Evolutionary conservation across 176 grass and related monocot genomes (phyloP).

Genomic region (Oryza brachyantha): DNA sequence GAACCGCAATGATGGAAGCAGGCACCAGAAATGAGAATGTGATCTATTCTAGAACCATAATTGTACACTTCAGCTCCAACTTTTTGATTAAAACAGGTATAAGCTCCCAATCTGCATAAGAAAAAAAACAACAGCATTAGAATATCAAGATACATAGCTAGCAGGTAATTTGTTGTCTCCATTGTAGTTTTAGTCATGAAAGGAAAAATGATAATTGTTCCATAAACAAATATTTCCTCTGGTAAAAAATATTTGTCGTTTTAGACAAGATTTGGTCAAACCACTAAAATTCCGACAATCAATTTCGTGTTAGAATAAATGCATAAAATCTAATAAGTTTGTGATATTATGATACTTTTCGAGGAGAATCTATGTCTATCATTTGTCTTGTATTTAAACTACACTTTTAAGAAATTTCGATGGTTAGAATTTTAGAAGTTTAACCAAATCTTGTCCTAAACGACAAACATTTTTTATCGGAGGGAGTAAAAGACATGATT

Average conservation of each 20-base stretch:
- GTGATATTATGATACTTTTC: no score
- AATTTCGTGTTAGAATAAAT: no score
- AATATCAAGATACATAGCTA: neutral
- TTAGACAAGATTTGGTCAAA: no score
- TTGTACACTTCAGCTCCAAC: slow-evolving; percentile 96
- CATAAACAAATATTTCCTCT: neutral
- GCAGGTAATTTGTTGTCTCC: neutral
- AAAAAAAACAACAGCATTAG: slow-evolving; percentile 8
- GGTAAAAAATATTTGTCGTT: no score
- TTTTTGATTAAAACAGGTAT: slow-evolving; percentile 83
- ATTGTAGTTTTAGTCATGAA: neutral
- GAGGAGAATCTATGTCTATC: no score
- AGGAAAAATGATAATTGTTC: neutral
- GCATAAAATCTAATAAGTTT: no score
- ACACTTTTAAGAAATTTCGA: no score
- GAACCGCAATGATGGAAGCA: slow-evolving; percentile 65
- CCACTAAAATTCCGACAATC: no score
- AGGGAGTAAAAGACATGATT: neutral
- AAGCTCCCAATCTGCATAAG: slow-evolving; percentile 58
- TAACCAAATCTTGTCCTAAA: no score
- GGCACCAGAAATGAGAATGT: slow-evolving; percentile 72
- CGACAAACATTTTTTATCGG: no score
- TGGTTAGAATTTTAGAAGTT: no score
- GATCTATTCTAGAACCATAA: slow-evolving; percentile 95
- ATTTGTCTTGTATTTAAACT: no score